Evolutionary conservation across 371 early-diverging fungal genomes (phyloP).

Genomic region (Blastocladiella emersonii): DNA sequence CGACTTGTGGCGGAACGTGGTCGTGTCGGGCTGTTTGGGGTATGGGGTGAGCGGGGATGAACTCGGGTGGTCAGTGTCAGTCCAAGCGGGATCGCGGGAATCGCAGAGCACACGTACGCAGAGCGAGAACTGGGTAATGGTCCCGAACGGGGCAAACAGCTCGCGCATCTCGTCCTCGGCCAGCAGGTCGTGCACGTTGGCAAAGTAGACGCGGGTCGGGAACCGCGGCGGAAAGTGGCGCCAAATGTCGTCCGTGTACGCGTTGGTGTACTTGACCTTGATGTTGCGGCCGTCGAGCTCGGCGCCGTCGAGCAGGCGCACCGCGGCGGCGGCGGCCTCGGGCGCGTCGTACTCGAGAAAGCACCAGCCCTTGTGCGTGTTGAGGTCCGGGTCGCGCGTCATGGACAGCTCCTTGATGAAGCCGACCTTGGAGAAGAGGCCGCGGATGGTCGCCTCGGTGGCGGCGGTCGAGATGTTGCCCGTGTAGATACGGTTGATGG

Average conservation of each 20-base stretch:
- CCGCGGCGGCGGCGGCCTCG: conserved; percentile 59
- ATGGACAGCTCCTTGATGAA: conserved; percentile 51
- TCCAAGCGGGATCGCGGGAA: too few species aligned
- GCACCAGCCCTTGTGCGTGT: conserved; percentile 71
- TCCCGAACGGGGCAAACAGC: conserved; percentile 65
- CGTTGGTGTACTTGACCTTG: conserved; percentile 26
- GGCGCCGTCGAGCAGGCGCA: conserved; percentile 46
- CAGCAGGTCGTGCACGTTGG: conserved; percentile 58
- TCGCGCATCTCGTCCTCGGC: conserved; percentile 46
- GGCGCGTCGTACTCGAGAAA: conserved; percentile 75
- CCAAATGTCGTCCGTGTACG: conserved; percentile 14
- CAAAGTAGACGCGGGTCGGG: conserved; percentile 46
- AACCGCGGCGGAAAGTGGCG: conserved; percentile 35
- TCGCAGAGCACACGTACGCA: background rate
- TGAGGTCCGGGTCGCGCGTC: conserved; percentile 51
- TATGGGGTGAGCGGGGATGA: too few species aligned
- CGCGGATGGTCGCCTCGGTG: conserved; percentile 51
- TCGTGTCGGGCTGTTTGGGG: background rate
- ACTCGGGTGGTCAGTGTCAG: too few species aligned
- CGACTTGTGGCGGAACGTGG: conserved; percentile 19
- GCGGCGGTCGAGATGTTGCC: conserved; percentile 68
- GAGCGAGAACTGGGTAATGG: conserved; percentile 26
- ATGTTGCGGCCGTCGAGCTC: conserved; percentile 41
- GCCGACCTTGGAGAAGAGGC: conserved; percentile 61
- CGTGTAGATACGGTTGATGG: conserved; percentile 47